These are phyloP conservation scores for Sporothrix sp. DNA, from an alignment of 2,329 filamentous ascomycete genomes.

Conservation along the genomic window DNA sequence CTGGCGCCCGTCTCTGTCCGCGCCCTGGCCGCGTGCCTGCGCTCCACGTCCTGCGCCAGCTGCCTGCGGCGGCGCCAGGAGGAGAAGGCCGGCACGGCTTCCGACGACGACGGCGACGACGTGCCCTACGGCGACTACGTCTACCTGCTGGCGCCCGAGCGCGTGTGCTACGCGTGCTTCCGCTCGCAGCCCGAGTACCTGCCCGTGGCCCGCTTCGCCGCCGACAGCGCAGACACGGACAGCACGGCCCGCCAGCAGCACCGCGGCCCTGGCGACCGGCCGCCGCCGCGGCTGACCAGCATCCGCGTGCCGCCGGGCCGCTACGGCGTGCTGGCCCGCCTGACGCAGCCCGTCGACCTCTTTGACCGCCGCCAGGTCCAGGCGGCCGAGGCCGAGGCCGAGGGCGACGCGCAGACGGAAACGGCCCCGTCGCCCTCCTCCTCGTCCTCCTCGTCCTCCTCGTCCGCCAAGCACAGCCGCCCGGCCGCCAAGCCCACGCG, in stretches of 20 bases:
- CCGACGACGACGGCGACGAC: neutral
- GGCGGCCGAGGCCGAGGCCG: neutral
- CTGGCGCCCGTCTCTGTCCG: neutral
- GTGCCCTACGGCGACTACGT: slow-evolving; percentile 16
- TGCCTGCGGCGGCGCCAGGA: slow-evolving; percentile 4
- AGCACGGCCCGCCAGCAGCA: neutral
- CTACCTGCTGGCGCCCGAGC: slow-evolving; percentile 16
- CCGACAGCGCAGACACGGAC: neutral
- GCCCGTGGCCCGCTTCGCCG: slow-evolving; percentile 9
- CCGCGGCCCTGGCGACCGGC: neutral
- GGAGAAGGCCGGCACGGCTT: too few species aligned
- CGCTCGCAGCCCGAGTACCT: slow-evolving; percentile 16
- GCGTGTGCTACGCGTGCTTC: slow-evolving; percentile 18
- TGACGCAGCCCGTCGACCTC: slow-evolving; percentile 13
- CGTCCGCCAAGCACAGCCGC: neutral
- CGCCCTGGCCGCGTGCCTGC: slow-evolving; percentile 14
- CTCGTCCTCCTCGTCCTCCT: neutral
- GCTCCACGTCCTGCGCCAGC: slow-evolving; percentile 12
- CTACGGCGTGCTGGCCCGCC: slow-evolving; percentile 15
- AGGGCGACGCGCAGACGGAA: too few species aligned
- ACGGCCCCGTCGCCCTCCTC: neutral
- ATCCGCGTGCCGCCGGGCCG: slow-evolving; percentile 14
- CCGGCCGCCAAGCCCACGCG: neutral
- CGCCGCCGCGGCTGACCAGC: neutral
- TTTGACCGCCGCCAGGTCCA: slow-evolving; percentile 13